phyloP scores from a whole-genome alignment of 192 early-diverging fungal genomes.

The Coemansia sp. region DNA sequence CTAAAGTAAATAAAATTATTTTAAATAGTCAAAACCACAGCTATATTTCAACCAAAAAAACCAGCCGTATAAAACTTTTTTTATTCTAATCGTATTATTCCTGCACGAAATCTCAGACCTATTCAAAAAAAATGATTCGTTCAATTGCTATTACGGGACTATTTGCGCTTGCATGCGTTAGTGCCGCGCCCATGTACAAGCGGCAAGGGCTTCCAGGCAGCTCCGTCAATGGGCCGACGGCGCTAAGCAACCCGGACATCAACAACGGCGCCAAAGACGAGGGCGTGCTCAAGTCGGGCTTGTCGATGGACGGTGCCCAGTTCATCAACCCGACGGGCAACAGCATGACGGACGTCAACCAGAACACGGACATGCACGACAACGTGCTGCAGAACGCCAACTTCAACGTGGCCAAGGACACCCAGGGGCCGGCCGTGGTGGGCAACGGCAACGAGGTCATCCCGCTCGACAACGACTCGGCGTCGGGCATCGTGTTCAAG shows the following conservation, averaged over 20 bases:
- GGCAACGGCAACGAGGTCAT: slow-evolving; percentile 33
- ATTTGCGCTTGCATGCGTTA: no score
- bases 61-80: no score
- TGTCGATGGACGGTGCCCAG: slow-evolving; percentile 27
- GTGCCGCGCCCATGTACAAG: background rate
- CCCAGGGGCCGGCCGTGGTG: slow-evolving; percentile 22
- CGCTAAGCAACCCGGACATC: slow-evolving; percentile 29
- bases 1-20: no score
- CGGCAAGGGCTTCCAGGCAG: slow-evolving; percentile 25
- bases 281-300: slow-evolving; percentile 18
- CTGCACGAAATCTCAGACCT: no score
- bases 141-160: no score
- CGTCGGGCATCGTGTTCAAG: slow-evolving; percentile 6
- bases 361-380: slow-evolving; percentile 34
- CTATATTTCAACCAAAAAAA: no score
- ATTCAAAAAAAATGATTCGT: no score
- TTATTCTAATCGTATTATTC: no score
- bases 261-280: slow-evolving; percentile 38
- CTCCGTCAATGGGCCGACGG: slow-evolving; percentile 29
- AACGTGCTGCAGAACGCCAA: slow-evolving; percentile 36
- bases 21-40: no score
- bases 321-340: slow-evolving; percentile 34
- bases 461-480: background rate
- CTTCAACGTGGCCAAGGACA: slow-evolving; percentile 20
- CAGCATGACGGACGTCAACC: slow-evolving; percentile 18